These are phyloP conservation scores for Cornus kousa DNA, from an alignment of 148 eudicot genomes.

Conservation along the genomic window DNA sequence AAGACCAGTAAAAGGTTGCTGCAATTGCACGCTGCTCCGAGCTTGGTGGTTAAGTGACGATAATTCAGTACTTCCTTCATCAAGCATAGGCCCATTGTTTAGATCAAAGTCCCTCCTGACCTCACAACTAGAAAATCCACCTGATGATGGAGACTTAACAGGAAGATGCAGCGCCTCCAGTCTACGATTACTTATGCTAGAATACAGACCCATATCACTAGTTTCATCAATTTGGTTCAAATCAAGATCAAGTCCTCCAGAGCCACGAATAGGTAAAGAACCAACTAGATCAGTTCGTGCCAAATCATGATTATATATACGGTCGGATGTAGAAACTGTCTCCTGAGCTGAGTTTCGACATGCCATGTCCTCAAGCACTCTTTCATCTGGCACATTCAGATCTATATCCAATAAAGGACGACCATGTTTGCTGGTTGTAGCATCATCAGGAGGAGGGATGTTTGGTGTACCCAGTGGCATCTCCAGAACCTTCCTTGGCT, in stretches of 20 bases:
- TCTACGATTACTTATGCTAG: slow-evolving; percentile 34
- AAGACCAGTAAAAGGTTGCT: slow-evolving; percentile 38
- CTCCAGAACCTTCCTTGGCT: slow-evolving; percentile 64
- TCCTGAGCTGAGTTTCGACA: slow-evolving; percentile 36
- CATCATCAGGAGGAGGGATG: slow-evolving; percentile 36
- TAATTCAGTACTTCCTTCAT: slow-evolving; percentile 52
- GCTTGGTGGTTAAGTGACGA: slow-evolving; percentile 20
- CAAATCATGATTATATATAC: neutral
- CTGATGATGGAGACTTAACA: slow-evolving; percentile 27
- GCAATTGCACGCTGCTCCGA: slow-evolving; percentile 33
- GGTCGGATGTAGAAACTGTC: slow-evolving; percentile 28
- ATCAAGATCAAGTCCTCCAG: slow-evolving; percentile 80
- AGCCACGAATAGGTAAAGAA: slow-evolving; percentile 22
- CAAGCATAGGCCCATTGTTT: slow-evolving; percentile 74
- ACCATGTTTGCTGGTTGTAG: slow-evolving; percentile 36
- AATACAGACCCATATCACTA: slow-evolving; percentile 43
- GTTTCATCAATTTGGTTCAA: slow-evolving; percentile 72
- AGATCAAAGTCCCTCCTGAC: slow-evolving; percentile 71
- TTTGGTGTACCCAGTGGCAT: slow-evolving; percentile 25
- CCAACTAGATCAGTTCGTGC: neutral
- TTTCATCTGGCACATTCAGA: slow-evolving; percentile 82
- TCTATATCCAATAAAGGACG: slow-evolving; percentile 70
- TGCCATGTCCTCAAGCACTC: slow-evolving; percentile 47
- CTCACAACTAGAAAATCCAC: slow-evolving; percentile 31
- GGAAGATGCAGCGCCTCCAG: slow-evolving; percentile 35